phyloP scores from a whole-genome alignment of 106 monocot genomes.

The Platanthera zijinensis region DNA sequence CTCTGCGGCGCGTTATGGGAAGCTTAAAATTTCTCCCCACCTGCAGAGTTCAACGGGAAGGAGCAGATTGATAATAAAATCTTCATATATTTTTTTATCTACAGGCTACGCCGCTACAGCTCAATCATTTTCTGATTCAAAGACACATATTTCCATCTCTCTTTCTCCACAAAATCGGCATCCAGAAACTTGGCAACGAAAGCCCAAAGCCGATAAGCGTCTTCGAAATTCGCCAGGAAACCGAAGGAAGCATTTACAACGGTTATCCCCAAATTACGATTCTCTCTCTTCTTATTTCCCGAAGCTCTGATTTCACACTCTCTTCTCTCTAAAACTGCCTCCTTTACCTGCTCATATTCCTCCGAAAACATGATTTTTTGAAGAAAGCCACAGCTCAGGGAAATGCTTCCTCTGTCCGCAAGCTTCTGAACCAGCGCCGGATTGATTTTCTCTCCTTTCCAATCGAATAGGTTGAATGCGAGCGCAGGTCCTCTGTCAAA shows the following conservation, averaged over 20 bases:
- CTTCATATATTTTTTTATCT: background rate
- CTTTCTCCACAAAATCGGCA: slow-evolving; percentile 88
- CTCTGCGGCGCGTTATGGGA: too few species aligned
- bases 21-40: background rate
- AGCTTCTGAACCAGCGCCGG: slow-evolving; percentile 77
- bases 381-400: slow-evolving; percentile 54
- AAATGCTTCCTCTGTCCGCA: slow-evolving; percentile 68
- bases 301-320: slow-evolving; percentile 4
- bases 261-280: slow-evolving; percentile 31
- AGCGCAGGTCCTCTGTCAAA: slow-evolving; percentile 66
- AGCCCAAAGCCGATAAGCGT: slow-evolving; percentile 74
- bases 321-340: slow-evolving; percentile 28
- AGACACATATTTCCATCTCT: slow-evolving; percentile 81
- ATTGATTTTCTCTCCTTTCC: slow-evolving; percentile 76
- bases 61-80: background rate
- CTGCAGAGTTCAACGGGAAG: background rate
- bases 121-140: slow-evolving; percentile 80
- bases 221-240: slow-evolving; percentile 60
- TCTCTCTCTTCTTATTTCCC: slow-evolving; percentile 12
- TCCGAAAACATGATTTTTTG: slow-evolving; percentile 48
- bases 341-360: slow-evolving; percentile 35
- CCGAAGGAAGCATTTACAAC: slow-evolving; percentile 71
- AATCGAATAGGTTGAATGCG: slow-evolving; percentile 82
- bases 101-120: slow-evolving; percentile 36
- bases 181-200: slow-evolving; percentile 79